Conservation (phyloP, 1,284 basidiomycete genomes). For the Puccinia polysora region DNA sequence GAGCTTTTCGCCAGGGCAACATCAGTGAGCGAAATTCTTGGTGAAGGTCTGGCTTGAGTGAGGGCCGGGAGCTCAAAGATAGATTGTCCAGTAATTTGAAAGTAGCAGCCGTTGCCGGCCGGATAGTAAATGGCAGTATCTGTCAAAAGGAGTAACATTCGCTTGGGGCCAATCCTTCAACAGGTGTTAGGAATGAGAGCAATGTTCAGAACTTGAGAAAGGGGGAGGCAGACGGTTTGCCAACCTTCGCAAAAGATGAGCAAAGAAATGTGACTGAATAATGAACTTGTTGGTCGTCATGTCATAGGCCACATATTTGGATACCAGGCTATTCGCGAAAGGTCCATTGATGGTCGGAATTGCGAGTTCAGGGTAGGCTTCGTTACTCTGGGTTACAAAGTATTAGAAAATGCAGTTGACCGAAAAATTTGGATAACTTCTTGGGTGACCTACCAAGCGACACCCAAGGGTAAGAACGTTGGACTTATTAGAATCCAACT, state of each 20-base stretch:
- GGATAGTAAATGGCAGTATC: neutral
- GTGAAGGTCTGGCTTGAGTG: neutral
- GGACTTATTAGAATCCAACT: neutral
- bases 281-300: neutral
- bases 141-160: neutral
- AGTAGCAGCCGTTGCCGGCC: neutral
- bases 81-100: slow-evolving; percentile 10
- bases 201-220: neutral
- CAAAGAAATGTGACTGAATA: neutral
- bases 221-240: no score
- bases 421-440: neutral
- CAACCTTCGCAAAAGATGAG: neutral
- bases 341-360: neutral
- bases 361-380: no score
- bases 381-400: no score
- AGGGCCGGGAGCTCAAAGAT: no score
- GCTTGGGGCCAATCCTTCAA: neutral
- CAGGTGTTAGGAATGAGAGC: neutral
- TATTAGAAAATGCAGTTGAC: neutral
- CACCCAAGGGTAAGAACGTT: neutral
- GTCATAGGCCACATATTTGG: neutral
- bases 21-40: neutral
- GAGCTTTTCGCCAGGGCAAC: slow-evolving; percentile 2
- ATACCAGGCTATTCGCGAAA: neutral
- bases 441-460: neutral